Percentiles rank a stretch among this genome's conserved stretches.
Conservation (phyloP, 805 yeast species). For the Blastobotrys mokoenaii region DNA sequence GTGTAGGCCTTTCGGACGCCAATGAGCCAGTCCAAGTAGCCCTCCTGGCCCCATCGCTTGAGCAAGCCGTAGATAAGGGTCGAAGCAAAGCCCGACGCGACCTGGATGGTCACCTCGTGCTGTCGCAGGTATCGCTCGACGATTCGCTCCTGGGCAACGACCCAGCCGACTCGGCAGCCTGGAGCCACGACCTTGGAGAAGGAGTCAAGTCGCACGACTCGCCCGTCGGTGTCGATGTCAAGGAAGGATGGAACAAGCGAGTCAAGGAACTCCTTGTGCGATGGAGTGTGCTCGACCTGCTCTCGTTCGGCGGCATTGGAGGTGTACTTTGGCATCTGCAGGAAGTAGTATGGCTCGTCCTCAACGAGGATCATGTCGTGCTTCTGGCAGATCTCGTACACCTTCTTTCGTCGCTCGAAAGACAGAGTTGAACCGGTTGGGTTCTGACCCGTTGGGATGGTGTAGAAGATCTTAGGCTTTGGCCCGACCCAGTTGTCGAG, state of each 20-base stretch:
- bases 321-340: slow-evolving; percentile 80
- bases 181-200: slow-evolving; percentile 91
- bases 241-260: slow-evolving; percentile 70
- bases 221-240: slow-evolving; percentile 73
- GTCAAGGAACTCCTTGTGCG: slow-evolving; percentile 58
- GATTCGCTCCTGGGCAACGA: slow-evolving; percentile 59
- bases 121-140: slow-evolving; percentile 60
- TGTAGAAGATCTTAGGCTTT: slow-evolving; percentile 80
- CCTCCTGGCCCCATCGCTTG: slow-evolving; percentile 82
- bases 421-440: slow-evolving; percentile 90
- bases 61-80: slow-evolving; percentile 61
- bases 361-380: slow-evolving; percentile 83
- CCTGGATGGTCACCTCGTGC: slow-evolving; percentile 76
- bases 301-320: slow-evolving; percentile 31
- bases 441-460: slow-evolving; percentile 94
- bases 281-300: slow-evolving; percentile 10
- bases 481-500: slow-evolving; percentile 61
- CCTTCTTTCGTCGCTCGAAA: slow-evolving; percentile 62
- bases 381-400: slow-evolving; percentile 72
- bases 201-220: slow-evolving; percentile 83
- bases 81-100: slow-evolving; percentile 75
- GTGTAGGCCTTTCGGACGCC: slow-evolving; percentile 70
- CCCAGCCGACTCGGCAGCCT: slow-evolving; percentile 84
- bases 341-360: slow-evolving; percentile 96
- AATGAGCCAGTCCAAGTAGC: slow-evolving; percentile 84